Evolutionary conservation across 2,329 filamentous ascomycete genomes (phyloP), one percentile per base, ranked within the genome.

Genomic region (Botrytis fabae): DNA sequence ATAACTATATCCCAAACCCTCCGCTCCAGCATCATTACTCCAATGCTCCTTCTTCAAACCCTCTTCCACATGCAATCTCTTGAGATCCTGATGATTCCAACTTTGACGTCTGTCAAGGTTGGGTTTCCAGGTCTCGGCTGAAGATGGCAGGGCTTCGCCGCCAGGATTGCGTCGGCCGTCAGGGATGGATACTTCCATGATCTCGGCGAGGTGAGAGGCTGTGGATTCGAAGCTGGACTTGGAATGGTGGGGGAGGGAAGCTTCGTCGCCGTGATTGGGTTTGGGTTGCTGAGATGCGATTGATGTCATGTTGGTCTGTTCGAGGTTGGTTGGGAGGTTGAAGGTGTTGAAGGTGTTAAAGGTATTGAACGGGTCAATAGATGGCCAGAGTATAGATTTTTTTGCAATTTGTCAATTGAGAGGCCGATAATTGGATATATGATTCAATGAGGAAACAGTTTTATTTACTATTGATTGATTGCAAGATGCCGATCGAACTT

Each of bases 31-130:
- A 68, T 68, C 65, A 42, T 68, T 57, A 2, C 25, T 14, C 65
- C 65, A 68, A 14, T 68, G 9, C 48, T 68, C 65, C 65, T 68
- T 68, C 48, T 42, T 57, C 48, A 68, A 42, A 3, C 5, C 65
- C 65, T 28, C 35, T 42, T 68, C 65, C 9, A 68, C 35, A 42
- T 68, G 48, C 20, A 42, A 22, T 57, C 79, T 75, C 77, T 81
- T 80, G 22, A 76, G 46, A 70, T 80, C 79, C 74, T 81, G 77
- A 32, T 73, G 71, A 57, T 77, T 77, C 76, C 76, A 81, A 51
- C 78, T 80, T 72, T 79, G 77, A 22, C 54, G 51, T 51, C 57
- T 68, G 10, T 73, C 73, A 8, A 78, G 62, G 57, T 73, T 75
- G 2, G 79, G 79, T 44, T 73, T 75, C 79, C 79, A 81, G 1